Base-by-base conservation (phyloP, 129 eudicot genomes). In the Dittrichia graveolens region DNA sequence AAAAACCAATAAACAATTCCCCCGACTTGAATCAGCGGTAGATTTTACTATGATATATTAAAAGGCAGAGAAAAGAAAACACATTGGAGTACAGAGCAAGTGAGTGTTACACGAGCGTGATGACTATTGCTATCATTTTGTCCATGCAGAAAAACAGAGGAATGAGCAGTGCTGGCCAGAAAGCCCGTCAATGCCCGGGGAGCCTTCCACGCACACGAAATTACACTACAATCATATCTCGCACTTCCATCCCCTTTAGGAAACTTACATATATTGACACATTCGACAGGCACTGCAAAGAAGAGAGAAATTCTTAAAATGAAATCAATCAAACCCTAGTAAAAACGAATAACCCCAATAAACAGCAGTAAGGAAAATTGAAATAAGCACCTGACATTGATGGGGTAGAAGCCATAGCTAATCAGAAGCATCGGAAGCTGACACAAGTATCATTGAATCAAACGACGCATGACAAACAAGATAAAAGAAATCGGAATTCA, bases 121-220 rank as follows among this genome's bases (percentile, higher is more conserved):
- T 83, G 68, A 71, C 61, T 82, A 58, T 80, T 75, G 8, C 81
- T 67, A 39, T 78, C 59, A 43, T 43, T 70, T 7, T 73, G 56
- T 52, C 84, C 74, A 73, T 57, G 48, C 12, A 78, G 58, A 6
- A 65, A 61, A 14, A 37, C 57, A 13, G 83, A 82, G 31, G 72
- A 76, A 67, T 83, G 86, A 0, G 97, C 72, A 24, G 97, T 88
- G 65, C 86, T 91, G 3, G 97, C 96, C 31, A 91, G 82, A 58
- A 84, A 88, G 2, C 97, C 97, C 7, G 93, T 88, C 77, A 91
- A 83, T 8, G 82, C 84, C 88, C 96, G 83, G 13, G 98, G 95
- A 60, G 96, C 95, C 82, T 85, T 92, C 74, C 88, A 85, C 10
- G 96, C 95, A 73, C 96, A 92, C 1, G 91, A 85, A 47, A 85